These are phyloP conservation scores for Ceratocystiopsis sp. DNA, from an alignment of 2,329 filamentous ascomycete species.

Conservation along the genomic window DNA sequence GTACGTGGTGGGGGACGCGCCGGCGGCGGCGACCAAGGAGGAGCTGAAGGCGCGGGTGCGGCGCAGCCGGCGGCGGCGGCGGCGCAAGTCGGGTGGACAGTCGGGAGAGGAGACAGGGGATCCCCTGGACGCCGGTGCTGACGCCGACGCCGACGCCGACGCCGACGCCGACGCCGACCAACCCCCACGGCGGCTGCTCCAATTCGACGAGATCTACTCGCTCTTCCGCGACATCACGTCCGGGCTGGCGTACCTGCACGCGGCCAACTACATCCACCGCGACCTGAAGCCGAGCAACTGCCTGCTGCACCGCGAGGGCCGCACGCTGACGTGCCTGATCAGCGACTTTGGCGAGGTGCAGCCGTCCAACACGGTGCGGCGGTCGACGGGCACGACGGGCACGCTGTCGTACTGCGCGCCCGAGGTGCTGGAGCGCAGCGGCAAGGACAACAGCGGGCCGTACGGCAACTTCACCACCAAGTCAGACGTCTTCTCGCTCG, in stretches of 20 bases:
- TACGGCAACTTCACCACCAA: slow-evolving; percentile 94
- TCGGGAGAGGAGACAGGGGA: slow-evolving; percentile 47
- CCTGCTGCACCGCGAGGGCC: slow-evolving; percentile 60
- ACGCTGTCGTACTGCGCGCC: slow-evolving; percentile 97
- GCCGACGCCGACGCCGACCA: not conserved
- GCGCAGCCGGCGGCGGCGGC: slow-evolving; percentile 26
- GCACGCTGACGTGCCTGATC: slow-evolving; percentile 63
- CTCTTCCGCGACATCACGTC: slow-evolving; percentile 93
- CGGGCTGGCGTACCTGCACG: slow-evolving; percentile 76
- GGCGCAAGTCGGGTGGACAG: slow-evolving; percentile 48
- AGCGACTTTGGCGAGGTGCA: slow-evolving; percentile 98
- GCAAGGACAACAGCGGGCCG: slow-evolving; percentile 36
- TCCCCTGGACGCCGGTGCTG: slow-evolving; percentile 22
- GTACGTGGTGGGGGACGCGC: slow-evolving; percentile 57
- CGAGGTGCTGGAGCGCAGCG: slow-evolving; percentile 61
- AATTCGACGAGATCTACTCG: slow-evolving; percentile 88
- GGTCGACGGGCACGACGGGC: slow-evolving; percentile 81
- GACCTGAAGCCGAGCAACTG: slow-evolving; percentile 96
- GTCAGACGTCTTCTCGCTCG: slow-evolving; percentile 93
- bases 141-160: slow-evolving; percentile 5
- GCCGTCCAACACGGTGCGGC: slow-evolving; percentile 60
- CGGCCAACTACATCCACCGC: slow-evolving; percentile 84
- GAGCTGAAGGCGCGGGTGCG: slow-evolving; percentile 78
- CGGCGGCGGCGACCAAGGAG: slow-evolving; percentile 54
- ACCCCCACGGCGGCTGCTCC: slow-evolving; percentile 23